Evolutionary conservation across 805 yeast species (phyloP), one percentile per base, ranked within the genome.

Genomic region (Candida pini): DNA sequence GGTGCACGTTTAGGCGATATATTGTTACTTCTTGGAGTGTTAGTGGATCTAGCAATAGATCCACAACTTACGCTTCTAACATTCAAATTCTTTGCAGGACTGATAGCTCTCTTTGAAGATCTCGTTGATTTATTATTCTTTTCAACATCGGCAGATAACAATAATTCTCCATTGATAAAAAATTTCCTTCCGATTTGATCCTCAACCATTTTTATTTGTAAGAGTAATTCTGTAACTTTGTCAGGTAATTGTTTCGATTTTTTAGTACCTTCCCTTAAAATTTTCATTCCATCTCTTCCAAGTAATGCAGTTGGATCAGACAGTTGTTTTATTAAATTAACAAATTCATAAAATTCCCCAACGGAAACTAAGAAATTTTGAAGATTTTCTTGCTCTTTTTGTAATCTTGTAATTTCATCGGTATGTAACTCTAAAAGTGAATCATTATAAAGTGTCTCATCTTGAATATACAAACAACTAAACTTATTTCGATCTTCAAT

Each of bases 241-340:
- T 66, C 63, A 0, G 97, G 97, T 45, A 85, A 62, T 45, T 73
- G 72, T 49, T 76, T 76, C n/a, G 73, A 60, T 6, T 89, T 66
- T 35, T 72, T 71, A 45, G 81, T 81, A 36, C 97, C 98, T 38
- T 81, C 73, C 38, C 83, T 66, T 39, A 90, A 62, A 17, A 89
- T 80, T 40, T 78, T 80, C 43, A 90, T 89, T 2, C 88, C 81
- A 47, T 82, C 79, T 49, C 84, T 75, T 42, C 81, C 75, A 30
- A 82, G 57, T 28, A 89, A 66, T 41, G 97, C 69, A 0, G 90
- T 77, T 0, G 97, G 17, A 22, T 22, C 25, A 22, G 25, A 22
- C 13, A 22, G 25, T 13, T 22, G 10, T 7, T 22, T 22, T 4
- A 22, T 22, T 12, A 12, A 12, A 13, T 22, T 13, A 12, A 22